Percentiles rank a stretch among this genome's conserved stretches.
phyloP scores from a whole-genome alignment of 495 filamentous ascomycete species.

The Lophium mytilinum region DNA sequence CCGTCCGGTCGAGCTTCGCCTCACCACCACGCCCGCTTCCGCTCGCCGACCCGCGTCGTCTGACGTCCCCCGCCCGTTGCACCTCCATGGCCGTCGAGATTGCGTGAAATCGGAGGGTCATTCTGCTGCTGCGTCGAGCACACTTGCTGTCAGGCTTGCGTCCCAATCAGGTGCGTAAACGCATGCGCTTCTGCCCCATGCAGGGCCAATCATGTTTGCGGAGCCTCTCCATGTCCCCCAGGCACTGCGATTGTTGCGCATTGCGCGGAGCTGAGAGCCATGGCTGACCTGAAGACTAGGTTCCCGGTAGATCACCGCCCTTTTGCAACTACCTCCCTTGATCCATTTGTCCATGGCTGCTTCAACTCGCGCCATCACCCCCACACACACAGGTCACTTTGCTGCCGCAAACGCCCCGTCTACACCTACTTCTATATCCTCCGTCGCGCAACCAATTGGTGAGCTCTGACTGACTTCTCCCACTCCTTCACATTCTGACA shows the following conservation, averaged over 20 bases:
- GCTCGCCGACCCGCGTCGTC: neutral
- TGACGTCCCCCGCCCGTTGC: neutral
- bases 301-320: neutral
- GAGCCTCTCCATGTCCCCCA: neutral
- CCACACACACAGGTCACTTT: constrained; percentile 30
- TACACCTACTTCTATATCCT: constrained; percentile 26
- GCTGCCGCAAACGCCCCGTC: constrained; percentile 21
- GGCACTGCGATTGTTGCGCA: neutral
- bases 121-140: neutral
- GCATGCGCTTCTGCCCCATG: constrained; percentile 5
- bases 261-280: neutral
- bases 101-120: neutral
- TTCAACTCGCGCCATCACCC: constrained; percentile 27
- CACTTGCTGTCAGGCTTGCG: neutral
- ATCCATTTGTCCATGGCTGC: constrained; percentile 19
- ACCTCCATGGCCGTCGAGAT: neutral
- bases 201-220: neutral
- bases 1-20: neutral
- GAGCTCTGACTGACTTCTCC: neutral
- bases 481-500: no score
- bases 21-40: neutral
- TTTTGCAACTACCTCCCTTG: neutral
- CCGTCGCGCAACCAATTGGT: constrained; percentile 4
- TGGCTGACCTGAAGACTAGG: constrained; percentile 10
- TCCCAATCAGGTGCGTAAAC: constrained; percentile 9